Conservation (phyloP, 208 protist species). For the Leishmania martiniquensis region DNA sequence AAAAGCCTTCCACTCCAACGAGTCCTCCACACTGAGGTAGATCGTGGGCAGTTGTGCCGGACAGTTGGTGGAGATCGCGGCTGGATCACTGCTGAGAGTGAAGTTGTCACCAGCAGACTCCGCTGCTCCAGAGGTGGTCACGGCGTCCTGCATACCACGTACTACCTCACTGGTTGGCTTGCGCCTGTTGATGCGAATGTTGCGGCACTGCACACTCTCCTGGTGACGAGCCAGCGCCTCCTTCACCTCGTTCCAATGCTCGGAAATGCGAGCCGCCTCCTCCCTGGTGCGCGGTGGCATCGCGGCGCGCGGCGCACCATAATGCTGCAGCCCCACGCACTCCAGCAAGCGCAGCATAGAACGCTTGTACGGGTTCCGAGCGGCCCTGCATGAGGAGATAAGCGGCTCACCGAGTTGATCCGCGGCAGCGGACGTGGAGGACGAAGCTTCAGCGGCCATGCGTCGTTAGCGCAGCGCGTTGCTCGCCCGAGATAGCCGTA, state of each 20-base stretch:
- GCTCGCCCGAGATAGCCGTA: not conserved
- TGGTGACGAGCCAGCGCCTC: conserved; percentile 17
- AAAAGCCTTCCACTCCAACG: conserved; percentile 70
- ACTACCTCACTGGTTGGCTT: conserved; percentile 10
- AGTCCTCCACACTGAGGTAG: conserved; percentile 65
- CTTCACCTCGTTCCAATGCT: conserved; percentile 16
- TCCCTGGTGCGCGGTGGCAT: conserved; percentile 41
- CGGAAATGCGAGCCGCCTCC: conserved; percentile 31
- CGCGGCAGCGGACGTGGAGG: not conserved
- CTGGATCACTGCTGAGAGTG: not conserved
- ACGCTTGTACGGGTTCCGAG: conserved; percentile 56
- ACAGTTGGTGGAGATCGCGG: not conserved
- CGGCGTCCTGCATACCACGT: conserved; percentile 10
- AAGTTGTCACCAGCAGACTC: not conserved
- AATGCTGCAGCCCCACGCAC: conserved; percentile 60
- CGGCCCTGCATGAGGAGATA: conserved; percentile 13
- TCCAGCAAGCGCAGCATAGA: conserved; percentile 60
- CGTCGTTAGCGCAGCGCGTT: not conserved
- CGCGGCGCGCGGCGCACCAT: conserved; percentile 42
- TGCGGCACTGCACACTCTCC: conserved; percentile 30
- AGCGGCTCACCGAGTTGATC: conserved; percentile 11
- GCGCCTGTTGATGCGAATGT: conserved; percentile 24
- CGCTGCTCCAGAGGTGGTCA: not conserved
- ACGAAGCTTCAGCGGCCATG: not conserved
- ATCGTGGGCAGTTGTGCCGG: conserved; percentile 36